A percentile compares a stretch with the other conserved stretches of the same genome.
Evolutionary conservation across 2,329 filamentous ascomycete species (phyloP).

Genomic region (Talaromyces sp.): DNA sequence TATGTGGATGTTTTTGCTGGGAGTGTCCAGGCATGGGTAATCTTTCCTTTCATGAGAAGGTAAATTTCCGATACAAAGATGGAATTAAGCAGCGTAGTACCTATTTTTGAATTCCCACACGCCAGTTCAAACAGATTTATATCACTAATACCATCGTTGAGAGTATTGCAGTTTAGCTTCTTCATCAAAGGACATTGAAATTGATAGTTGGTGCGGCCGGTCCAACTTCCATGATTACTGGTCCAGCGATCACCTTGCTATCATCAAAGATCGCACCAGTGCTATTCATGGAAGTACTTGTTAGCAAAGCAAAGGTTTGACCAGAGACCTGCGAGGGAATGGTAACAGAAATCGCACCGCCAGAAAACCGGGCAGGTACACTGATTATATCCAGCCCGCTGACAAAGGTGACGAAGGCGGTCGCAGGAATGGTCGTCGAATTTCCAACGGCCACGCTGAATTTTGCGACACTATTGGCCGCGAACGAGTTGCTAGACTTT

Average conservation of each 20-base stretch:
- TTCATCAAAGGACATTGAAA: conserved; percentile 7
- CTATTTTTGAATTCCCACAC: not conserved
- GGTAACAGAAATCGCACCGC: conserved; percentile 20
- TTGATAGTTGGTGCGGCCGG: conserved; percentile 20
- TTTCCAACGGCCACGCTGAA: not conserved
- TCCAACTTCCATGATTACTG: conserved; percentile 33
- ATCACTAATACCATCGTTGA: not conserved
- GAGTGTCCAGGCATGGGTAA: too few species aligned
- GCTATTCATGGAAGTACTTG: conserved; percentile 21
- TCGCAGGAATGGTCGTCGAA: not conserved
- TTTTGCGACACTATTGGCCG: not conserved
- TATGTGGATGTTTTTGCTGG: too few species aligned
- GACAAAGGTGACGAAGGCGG: conserved; percentile 26
- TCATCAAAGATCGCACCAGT: conserved; percentile 21
- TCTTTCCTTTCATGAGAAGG: too few species aligned
- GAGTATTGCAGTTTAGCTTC: not conserved
- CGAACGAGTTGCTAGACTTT: conserved; percentile 12
- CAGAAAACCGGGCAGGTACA: conserved; percentile 24
- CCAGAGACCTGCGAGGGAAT: conserved; percentile 19
- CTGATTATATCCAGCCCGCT: conserved; percentile 25
- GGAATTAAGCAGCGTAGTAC: not conserved
- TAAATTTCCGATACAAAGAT: too few species aligned
- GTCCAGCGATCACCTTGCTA: conserved; percentile 32
- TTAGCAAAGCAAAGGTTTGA: conserved; percentile 31
- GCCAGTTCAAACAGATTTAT: not conserved